These are phyloP conservation scores for Chaetomium sp. DNA, from an alignment of 2,329 filamentous ascomycete species.

Conservation along the genomic window DNA sequence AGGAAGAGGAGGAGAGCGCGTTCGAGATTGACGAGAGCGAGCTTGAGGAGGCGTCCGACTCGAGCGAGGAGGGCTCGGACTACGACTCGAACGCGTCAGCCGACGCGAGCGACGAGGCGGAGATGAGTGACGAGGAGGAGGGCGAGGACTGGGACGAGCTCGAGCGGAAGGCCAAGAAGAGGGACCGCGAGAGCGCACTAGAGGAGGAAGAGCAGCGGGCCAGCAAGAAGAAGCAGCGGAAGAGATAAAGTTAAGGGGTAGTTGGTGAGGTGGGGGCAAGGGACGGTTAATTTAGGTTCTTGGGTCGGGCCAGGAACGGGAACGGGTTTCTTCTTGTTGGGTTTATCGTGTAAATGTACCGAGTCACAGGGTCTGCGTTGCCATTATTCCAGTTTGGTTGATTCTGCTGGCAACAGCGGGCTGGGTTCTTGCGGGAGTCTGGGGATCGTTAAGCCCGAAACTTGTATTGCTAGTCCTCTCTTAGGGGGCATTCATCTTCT, in stretches of 20 bases:
- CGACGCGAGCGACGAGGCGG: slow-evolving; percentile 78
- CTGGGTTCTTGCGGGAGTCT: not conserved
- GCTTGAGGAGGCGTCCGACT: slow-evolving; percentile 76
- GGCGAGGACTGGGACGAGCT: slow-evolving; percentile 94
- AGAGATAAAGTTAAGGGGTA: slow-evolving; percentile 13
- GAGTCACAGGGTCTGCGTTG: not conserved
- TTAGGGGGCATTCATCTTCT: not conserved
- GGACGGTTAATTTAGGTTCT: not conserved
- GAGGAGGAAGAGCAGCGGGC: slow-evolving; percentile 73
- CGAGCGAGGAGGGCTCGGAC: slow-evolving; percentile 81
- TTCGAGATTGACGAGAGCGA: slow-evolving; percentile 91
- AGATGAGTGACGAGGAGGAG: slow-evolving; percentile 69
- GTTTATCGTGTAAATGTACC: not conserved
- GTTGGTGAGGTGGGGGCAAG: not conserved
- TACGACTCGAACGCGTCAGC: slow-evolving; percentile 88
- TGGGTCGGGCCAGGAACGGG: not conserved
- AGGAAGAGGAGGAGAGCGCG: slow-evolving; percentile 86
- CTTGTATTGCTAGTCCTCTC: not conserved
- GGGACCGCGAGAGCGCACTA: slow-evolving; percentile 67
- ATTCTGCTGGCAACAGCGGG: not conserved
- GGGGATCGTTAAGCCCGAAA: not conserved
- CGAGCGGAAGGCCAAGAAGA: slow-evolving; percentile 86
- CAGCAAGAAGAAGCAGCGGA: slow-evolving; percentile 63
- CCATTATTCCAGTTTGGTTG: slow-evolving; percentile 2
- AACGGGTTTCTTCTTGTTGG: not conserved